A percentile compares a stretch with the other conserved stretches of the same genome.
Evolutionary conservation across 495 filamentous ascomycete species (phyloP).

Genomic region (Trichocladium antarcticum): DNA sequence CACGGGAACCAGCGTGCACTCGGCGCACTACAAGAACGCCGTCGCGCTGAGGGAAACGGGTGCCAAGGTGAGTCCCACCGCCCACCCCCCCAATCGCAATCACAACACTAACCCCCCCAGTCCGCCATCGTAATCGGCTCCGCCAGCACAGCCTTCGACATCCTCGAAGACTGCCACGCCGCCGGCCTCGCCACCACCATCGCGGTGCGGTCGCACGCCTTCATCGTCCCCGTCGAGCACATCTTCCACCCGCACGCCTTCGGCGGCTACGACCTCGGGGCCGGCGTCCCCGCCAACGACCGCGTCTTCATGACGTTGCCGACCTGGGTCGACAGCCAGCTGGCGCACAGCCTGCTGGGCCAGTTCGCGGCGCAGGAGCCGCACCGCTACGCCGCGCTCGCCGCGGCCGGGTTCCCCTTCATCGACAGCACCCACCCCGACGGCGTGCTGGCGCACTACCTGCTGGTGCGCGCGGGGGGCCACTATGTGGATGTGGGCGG

Average conservation of each 20-base stretch:
- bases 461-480: constrained; percentile 25
- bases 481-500: constrained; percentile 28
- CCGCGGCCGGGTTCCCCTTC: constrained; percentile 24
- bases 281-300: constrained; percentile 13
- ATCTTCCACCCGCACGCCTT: constrained; percentile 11
- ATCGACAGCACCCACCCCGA: constrained; percentile 17
- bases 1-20: constrained; percentile 23
- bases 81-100: not conserved
- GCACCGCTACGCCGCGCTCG: constrained; percentile 19
- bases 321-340: constrained; percentile 7
- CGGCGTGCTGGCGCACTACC: constrained; percentile 11
- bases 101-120: not conserved
- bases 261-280: constrained; percentile 17
- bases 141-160: constrained; percentile 31
- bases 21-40: constrained; percentile 16
- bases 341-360: constrained; percentile 6
- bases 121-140: constrained; percentile 28
- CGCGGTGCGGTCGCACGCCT: constrained; percentile 25
- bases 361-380: constrained; percentile 16
- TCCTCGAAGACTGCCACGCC: constrained; percentile 23
- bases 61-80: constrained; percentile 9
- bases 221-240: constrained; percentile 25
- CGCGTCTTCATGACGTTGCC: constrained; percentile 14
- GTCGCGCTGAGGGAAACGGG: constrained; percentile 3
- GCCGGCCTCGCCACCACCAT: constrained; percentile 23